Evolutionary conservation across 495 filamentous ascomycete genomes (phyloP), one percentile per base, ranked within the genome.

Genomic region (Neurospora sp.): DNA sequence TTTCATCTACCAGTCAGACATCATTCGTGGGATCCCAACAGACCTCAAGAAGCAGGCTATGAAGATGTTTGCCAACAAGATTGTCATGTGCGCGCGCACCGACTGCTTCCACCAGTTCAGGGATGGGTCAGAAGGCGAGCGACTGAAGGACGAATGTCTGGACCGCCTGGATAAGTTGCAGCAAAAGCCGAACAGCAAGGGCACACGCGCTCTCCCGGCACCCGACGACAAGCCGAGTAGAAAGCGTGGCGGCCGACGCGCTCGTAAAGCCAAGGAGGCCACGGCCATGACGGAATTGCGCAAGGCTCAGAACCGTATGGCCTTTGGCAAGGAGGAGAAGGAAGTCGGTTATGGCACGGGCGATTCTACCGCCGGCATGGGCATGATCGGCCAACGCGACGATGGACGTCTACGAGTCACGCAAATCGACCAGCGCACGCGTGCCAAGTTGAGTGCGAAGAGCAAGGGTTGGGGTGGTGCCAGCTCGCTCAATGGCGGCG

Each of bases 201-300:
- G 94, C 5, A 86, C 90, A 11, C 91, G 93, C 74, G 96, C 96
- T 0, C 88, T 99, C 10, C 96, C 96, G 11, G 94, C 93, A 3
- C 96, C 96, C 0, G 96, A 98, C 80, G 96, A 99, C 80, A 99
- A 98, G 82, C 96, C 93, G 17, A 90, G 93, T 19, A 86, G 94
- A 24, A 99, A 99, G 83, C 92, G 96, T 76, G 96, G 96, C 81
- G 96, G 96, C 69, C 87, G 96, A 37, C 88, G 94, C 74, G 96
- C 94, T 5, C 88, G 96, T 45, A 97, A 97, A 81, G 96, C 94
- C 73, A 99, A 99, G 86, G 96, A 98, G 84, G 94, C 94, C 10
- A 92, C 92, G 7, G 95, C 96, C 73, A 97, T 98, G 94, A 99
- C 96, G 3, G 96, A 99, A 72, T 85, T 99, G 39, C 92, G 94